Evolutionary conservation across 2,329 filamentous ascomycete genomes (phyloP).

Genomic region (Chaetoscypha palmicola): DNA sequence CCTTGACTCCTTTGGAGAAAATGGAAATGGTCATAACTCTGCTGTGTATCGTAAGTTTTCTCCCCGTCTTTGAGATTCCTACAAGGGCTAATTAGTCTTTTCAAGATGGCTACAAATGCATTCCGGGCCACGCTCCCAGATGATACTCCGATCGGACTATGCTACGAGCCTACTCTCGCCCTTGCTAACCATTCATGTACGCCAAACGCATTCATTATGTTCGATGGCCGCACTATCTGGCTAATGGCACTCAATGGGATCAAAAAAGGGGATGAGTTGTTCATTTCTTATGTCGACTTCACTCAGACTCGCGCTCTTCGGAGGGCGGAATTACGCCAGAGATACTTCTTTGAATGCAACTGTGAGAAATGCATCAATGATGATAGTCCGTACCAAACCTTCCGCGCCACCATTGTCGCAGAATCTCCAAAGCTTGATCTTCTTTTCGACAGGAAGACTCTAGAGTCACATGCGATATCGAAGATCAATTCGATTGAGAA

Average conservation of each 20-base stretch:
- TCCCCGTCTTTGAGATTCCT: not conserved
- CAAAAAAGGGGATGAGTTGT: conserved; percentile 46
- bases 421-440: conserved; percentile 3
- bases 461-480: not conserved
- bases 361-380: conserved; percentile 21
- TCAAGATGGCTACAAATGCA: conserved; percentile 53
- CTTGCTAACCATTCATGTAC: conserved; percentile 58
- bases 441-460: not conserved
- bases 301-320: conserved; percentile 10
- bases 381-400: conserved; percentile 15
- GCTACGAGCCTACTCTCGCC: conserved; percentile 41
- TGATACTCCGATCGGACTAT: conserved; percentile 46
- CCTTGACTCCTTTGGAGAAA: conserved; percentile 33
- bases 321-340: conserved; percentile 14
- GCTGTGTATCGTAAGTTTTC: conserved; percentile 45
- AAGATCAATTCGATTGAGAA: not conserved
- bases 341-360: conserved; percentile 25
- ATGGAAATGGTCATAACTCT: conserved; percentile 39
- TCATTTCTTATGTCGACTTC: conserved; percentile 55
- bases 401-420: not conserved
- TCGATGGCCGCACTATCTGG: conserved; percentile 43
- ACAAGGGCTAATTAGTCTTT: not conserved
- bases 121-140: conserved; percentile 51
- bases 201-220: conserved; percentile 53
- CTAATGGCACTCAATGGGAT: conserved; percentile 46